phyloP scores from a whole-genome alignment of 1,284 basidiomycete genomes.

The Moniliophthora roreri region DNA sequence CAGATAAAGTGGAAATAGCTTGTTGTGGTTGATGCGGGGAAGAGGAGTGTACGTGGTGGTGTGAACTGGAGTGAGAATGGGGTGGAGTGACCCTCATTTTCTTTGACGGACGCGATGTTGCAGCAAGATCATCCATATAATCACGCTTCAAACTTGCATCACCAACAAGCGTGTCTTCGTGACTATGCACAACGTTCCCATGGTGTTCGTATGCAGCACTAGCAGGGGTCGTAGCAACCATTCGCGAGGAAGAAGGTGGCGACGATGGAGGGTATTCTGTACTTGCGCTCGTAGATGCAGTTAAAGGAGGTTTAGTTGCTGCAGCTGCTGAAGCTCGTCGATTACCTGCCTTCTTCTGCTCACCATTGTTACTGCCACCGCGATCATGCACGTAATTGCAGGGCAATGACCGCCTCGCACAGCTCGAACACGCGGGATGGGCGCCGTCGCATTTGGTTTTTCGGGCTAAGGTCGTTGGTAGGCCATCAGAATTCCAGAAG shows the following conservation, averaged over 20 bases:
- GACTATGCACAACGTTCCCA: slow-evolving; percentile 26
- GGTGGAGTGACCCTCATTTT: slow-evolving; percentile 50
- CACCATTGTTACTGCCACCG: background rate
- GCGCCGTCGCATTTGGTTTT: slow-evolving; percentile 83
- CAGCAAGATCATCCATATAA: slow-evolving; percentile 31
- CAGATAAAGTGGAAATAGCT: no score
- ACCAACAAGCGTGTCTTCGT: slow-evolving; percentile 33
- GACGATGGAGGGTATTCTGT: no score
- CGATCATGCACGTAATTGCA: slow-evolving; percentile 78
- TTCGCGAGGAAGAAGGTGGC: slow-evolving; percentile 51
- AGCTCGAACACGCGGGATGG: slow-evolving; percentile 77
- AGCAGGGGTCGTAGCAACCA: slow-evolving; percentile 48
- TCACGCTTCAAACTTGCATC: slow-evolving; percentile 47
- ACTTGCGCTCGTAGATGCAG: no score
- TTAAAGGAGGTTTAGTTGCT: no score
- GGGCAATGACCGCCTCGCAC: slow-evolving; percentile 64
- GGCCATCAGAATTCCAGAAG: slow-evolving; percentile 8
- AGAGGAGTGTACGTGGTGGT: slow-evolving; percentile 34
- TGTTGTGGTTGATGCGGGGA: background rate
- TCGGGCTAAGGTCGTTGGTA: slow-evolving; percentile 48
- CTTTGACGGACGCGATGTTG: slow-evolving; percentile 38
- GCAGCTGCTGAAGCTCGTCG: no score
- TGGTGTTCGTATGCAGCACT: slow-evolving; percentile 36
- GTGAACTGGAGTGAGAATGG: slow-evolving; percentile 21
- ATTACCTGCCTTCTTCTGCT: no score